Evolutionary conservation across 2,329 filamentous ascomycete species (phyloP), one percentile per base, ranked within the genome.

Genomic region (Sclerotinia glacialis): DNA sequence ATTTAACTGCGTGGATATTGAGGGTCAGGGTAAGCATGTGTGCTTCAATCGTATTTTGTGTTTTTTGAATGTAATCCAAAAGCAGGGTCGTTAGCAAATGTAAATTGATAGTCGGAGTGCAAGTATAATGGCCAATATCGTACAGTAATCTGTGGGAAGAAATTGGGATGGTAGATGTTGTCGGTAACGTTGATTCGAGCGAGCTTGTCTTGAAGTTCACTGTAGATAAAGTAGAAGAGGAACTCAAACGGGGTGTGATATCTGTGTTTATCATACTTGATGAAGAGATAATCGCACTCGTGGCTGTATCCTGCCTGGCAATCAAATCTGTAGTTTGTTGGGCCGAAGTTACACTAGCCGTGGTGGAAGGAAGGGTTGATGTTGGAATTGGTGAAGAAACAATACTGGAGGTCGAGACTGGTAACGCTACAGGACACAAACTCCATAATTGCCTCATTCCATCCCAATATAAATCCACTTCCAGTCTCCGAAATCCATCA

Each of bases 401-500:
- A 16, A 21, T 40, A 23, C 34, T 42, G 2, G 47, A 31, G 37
- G 34, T n/a, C 26, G 40, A 31, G 18, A 50, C 53, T n/a, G 63
- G 63, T 34, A 65, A 28, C 5, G 53, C 75, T 2, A 84, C 84
- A 0, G 87, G 87, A 73, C 87, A 90, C 23, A 89, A 80, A 60
- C 80, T 84, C 85, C 87, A 89, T 50, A 79, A 73, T 42, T 76
- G 76, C 37, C 81, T 79, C 40, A 77, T 79, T 31, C 80, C 72
- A 69, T 89, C 86, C 87, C 87, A 90, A 72, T 87, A 89, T 16
- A 88, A 71, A 74, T 90, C 87, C 37, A 88, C 76, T 53, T 83
- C 77, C 55, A 89, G 80, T 54, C 83, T 80, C 49, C 82, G 80
- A 71, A 86, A 88, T 6, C 85, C 85, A n/a, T 82, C 77, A 0